Evolutionary conservation across 768 basidiomycete genomes (phyloP), one percentile per base, ranked within the genome.

Genomic region (Trametes elegans): DNA sequence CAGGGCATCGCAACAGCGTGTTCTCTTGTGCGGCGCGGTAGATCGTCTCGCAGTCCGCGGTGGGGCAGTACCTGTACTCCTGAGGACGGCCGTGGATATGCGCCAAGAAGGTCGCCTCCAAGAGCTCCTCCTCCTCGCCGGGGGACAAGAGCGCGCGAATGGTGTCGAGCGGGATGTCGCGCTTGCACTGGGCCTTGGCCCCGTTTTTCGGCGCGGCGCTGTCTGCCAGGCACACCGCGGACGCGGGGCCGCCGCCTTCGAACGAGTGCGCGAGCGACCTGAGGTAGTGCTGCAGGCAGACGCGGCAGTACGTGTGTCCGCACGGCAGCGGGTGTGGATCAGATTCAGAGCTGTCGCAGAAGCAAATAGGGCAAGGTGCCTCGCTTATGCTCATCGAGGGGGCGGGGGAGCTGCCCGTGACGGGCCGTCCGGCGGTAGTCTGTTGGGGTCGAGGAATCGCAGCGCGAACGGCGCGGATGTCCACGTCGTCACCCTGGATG

Each of bases 1-100:
- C 56, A 16, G 66, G 68, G 54, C 79, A 80, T 21, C 58, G 69
- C 19, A 77, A 53, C 14, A 66, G 57, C 9, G 59, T 63, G 9
- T 67, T 68, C 14, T 50, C 42, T 21, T 47, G 53, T 3, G 48
- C 58, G 18, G 62, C 32, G 28, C 76, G 69, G 63, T 81, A 81
- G 16, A 83, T 71, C 11, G 74, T 71, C 38, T 73, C 61, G 60
- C 84, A 86, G 46, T 76, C 69, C 3, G 76, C 68, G 2, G 78
- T 74, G 1, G 83, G 81, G 63, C 83, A 86, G 67, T 79, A 80
- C 55, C 75, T 76, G 58, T 76, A 75, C n/a, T 75, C 73, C 26
- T 72, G 62, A 1, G 72, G 64, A 27, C 66, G 70, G 10, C 66
- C 60, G 51, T 74, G 75, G 45, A 84, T 68, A 65, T 79, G 68